A percentile compares a stretch with the other conserved stretches of the same genome.
Conservation (phyloP, 2,329 filamentous ascomycete genomes). For the Beauveria medogensis region DNA sequence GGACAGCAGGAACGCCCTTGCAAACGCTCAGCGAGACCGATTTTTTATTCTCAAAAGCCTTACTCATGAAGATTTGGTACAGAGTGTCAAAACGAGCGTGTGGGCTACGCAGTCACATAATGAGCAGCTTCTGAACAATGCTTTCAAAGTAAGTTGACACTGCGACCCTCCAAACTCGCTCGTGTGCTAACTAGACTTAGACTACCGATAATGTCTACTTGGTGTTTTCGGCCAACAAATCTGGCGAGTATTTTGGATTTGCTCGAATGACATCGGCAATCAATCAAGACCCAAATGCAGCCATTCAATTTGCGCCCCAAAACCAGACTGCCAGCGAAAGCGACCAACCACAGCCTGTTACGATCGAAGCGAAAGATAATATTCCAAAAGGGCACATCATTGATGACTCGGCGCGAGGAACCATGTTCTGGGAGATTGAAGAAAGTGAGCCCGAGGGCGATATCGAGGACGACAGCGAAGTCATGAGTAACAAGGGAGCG, state of each 20-base stretch:
- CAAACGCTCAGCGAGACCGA: slow-evolving; percentile 48
- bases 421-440: slow-evolving; percentile 92
- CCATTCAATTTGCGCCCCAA: slow-evolving; percentile 61
- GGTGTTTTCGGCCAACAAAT: slow-evolving; percentile 95
- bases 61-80: slow-evolving; percentile 80
- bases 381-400: slow-evolving; percentile 81
- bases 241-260: slow-evolving; percentile 93
- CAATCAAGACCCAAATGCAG: slow-evolving; percentile 63
- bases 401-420: slow-evolving; percentile 86
- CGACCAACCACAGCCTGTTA: slow-evolving; percentile 70
- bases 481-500: slow-evolving; percentile 30
- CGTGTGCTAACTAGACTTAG: slow-evolving; percentile 33
- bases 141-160: slow-evolving; percentile 57
- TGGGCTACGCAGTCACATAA: slow-evolving; percentile 97
- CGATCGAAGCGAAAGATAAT: slow-evolving; percentile 68
- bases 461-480: slow-evolving; percentile 35
- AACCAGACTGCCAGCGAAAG: slow-evolving; percentile 48
- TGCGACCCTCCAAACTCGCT: not conserved
- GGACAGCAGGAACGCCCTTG: not conserved
- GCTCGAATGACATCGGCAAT: slow-evolving; percentile 84
- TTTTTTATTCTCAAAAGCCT: slow-evolving; percentile 93
- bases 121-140: slow-evolving; percentile 72
- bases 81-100: slow-evolving; percentile 77
- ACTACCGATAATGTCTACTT: slow-evolving; percentile 76
- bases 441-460: slow-evolving; percentile 42